phyloP scores from a whole-genome alignment of 1,284 basidiomycete genomes.

The Boletus mariae region DNA sequence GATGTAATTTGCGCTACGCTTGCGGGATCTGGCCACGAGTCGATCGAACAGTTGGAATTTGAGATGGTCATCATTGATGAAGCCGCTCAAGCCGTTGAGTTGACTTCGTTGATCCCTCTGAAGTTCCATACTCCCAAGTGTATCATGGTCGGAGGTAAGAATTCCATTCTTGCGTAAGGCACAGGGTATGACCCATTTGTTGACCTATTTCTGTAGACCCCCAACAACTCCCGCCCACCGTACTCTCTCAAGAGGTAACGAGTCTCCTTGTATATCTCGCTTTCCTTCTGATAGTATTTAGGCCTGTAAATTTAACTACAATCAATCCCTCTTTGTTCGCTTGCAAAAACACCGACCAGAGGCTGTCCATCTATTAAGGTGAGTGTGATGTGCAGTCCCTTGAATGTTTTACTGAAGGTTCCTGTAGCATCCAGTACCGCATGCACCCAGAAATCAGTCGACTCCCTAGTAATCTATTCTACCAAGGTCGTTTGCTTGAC shows the following conservation, averaged over 20 bases:
- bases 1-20: constrained; percentile 95
- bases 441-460: constrained; percentile 97
- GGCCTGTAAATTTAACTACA: constrained; percentile 80
- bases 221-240: constrained; percentile 95
- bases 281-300: constrained; percentile 29
- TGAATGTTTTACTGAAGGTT: constrained; percentile 7
- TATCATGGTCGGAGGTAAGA: constrained; percentile 88
- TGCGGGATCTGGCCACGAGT: constrained; percentile 90
- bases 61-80: constrained; percentile 98
- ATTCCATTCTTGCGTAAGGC: background rate
- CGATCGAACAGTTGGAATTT: constrained; percentile 82
- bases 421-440: constrained; percentile 90
- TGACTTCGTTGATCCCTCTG: constrained; percentile 95
- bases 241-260: constrained; percentile 77
- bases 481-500: constrained; percentile 77
- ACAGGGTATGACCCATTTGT: background rate
- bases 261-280: background rate
- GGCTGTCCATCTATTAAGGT: constrained; percentile 90
- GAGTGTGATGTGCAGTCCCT: constrained; percentile 15
- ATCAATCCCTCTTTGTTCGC: constrained; percentile 92
- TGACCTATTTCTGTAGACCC: constrained; percentile 60
- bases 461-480: constrained; percentile 90
- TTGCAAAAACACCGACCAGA: constrained; percentile 78
- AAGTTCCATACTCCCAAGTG: constrained; percentile 85
- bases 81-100: constrained; percentile 95